Base-by-base conservation (phyloP, 208 protist species). In the Tetramitus jugosus region DNA sequence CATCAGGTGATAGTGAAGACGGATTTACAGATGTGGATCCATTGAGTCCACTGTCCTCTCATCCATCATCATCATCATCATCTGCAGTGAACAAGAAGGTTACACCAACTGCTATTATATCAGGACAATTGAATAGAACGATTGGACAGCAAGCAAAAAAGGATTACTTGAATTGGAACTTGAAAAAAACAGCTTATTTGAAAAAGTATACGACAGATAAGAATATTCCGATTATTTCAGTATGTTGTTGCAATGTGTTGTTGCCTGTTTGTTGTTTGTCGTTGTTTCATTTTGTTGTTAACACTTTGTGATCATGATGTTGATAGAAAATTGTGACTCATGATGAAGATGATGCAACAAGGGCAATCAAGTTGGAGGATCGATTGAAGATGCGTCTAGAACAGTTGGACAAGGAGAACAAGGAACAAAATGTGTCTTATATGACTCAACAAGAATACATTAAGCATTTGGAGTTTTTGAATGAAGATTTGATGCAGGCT, bases 201-300 rank as follows among this genome's bases (percentile, higher is more conserved):
- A 74, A 74, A 37, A 74, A 74, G n/a, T 74, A 74, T 43, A 74
- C 67, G 3, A 74, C 67, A 52, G 67, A 74, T 53, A 74, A 74
- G 23, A 74, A 74, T 31, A 74, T 74, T 74, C 67, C 67, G 10
- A n/a, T 74, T 14, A 56, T 74, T 39, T 68, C 62, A 23, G 67
- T 74, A 74, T 31, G 43, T 37, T 43, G 13, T 43, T 43, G 29
- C 14, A 67, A 1, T 10, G 2, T 6, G 26, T 39, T 67, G 37
- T 49, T n/a, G 13, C n/a, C n/a, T n/a, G n/a, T n/a, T n/a, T n/a
- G n/a, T n/a, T n/a, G n/a, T n/a, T n/a, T n/a, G n/a, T n/a, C n/a
- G n/a, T n/a, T n/a, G n/a, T n/a, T n/a, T 62, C n/a, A 35, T 8
- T 13, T 6, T 31, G 40, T 40, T n/a, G 8, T 65, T 40, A 35